Conservation (phyloP, 208 protist genomes). For the Histomonas meleagridis region DNA sequence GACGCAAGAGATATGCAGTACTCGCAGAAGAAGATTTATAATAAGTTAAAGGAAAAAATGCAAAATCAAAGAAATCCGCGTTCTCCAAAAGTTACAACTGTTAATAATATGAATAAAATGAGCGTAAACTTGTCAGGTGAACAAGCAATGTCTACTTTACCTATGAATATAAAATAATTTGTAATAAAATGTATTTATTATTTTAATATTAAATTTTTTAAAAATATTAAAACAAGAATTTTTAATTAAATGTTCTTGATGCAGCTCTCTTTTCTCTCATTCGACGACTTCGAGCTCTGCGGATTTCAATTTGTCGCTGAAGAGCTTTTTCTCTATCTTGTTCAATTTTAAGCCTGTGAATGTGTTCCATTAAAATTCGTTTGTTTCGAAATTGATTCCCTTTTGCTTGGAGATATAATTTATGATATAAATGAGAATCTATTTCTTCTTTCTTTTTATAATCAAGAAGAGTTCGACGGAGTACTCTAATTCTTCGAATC, state of each 20-base stretch:
- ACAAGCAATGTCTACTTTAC: neutral
- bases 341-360: too few relatives aligned
- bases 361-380: conserved; percentile 91
- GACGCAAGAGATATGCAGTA: neutral
- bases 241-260: too few relatives aligned
- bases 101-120: neutral
- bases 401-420: conserved; percentile 88
- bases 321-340: conserved; percentile 75
- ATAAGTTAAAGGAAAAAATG: neutral
- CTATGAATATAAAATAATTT: too few relatives aligned
- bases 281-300: conserved; percentile 48
- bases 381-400: conserved; percentile 99
- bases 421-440: conserved; percentile 64
- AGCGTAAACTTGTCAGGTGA: neutral
- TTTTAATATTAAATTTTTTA: too few relatives aligned
- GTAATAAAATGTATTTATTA: too few relatives aligned
- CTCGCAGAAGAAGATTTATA: neutral
- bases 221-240: too few relatives aligned
- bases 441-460: conserved; percentile 93
- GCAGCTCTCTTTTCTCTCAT: neutral
- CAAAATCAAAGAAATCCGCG: neutral
- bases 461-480: conserved; percentile 82
- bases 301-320: conserved; percentile 67
- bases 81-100: too few relatives aligned
- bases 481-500: conserved; percentile 89